Evolutionary conservation across 1,284 basidiomycete species (phyloP).

Genomic region (Afroboletus lepidellus): DNA sequence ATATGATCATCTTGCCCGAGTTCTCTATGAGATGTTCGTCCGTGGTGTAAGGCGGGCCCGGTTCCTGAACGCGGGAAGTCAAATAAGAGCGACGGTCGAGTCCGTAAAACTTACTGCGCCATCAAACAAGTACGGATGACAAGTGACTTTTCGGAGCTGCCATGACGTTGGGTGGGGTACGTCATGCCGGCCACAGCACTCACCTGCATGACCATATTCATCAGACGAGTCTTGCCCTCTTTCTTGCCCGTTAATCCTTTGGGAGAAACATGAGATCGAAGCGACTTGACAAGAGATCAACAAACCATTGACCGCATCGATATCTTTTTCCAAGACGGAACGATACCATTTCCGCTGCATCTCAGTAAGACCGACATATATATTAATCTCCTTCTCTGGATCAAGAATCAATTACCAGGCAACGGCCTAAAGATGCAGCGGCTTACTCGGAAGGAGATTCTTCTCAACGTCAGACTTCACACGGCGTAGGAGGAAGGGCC

Average conservation of each 20-base stretch:
- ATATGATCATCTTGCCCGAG: slow-evolving; percentile 96
- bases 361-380: slow-evolving; percentile 96
- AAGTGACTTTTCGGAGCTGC: slow-evolving; percentile 76
- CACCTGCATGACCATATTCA: slow-evolving; percentile 99
- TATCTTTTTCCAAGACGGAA: slow-evolving; percentile 96
- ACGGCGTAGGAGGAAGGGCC: slow-evolving; percentile 91
- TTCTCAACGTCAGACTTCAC: slow-evolving; percentile 99
- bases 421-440: not conserved
- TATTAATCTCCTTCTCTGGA: slow-evolving; percentile 97
- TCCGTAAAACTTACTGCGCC: slow-evolving; percentile 61
- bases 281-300: not conserved
- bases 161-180: slow-evolving; percentile 3
- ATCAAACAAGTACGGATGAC: slow-evolving; percentile 85
- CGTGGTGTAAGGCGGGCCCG: slow-evolving; percentile 97
- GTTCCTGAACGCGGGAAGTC: slow-evolving; percentile 58
- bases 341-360: slow-evolving; percentile 99
- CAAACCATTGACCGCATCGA: slow-evolving; percentile 93
- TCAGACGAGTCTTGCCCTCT: slow-evolving; percentile 95
- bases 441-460: slow-evolving; percentile 84
- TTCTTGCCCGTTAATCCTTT: slow-evolving; percentile 90
- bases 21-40: slow-evolving; percentile 97
- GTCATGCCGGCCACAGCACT: slow-evolving; percentile 21
- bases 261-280: not conserved
- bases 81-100: not conserved
- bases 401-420: not conserved